A percentile compares a stretch with the other conserved stretches of the same genome.
phyloP scores from a whole-genome alignment of 441 rosid genomes.

The Euphorbia celastroides region DNA sequence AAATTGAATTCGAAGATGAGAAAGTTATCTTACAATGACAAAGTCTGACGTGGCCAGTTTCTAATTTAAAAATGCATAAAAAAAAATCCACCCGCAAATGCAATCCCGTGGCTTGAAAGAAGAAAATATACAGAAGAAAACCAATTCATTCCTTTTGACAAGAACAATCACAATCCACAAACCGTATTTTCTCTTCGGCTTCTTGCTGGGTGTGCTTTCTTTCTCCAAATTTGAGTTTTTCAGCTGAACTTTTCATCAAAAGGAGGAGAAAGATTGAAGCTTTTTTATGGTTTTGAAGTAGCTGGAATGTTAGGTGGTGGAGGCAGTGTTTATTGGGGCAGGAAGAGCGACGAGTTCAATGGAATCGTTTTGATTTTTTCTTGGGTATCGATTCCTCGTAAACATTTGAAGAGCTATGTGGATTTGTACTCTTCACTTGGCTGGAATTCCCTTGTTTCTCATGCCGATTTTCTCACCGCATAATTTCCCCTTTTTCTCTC shows the following conservation, averaged over 20 bases:
- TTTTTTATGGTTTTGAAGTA: neutral
- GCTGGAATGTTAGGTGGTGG: constrained; percentile 46
- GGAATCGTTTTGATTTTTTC: too few species aligned
- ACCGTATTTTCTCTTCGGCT: neutral
- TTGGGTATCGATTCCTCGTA: too few species aligned
- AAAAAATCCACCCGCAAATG: constrained; percentile 3
- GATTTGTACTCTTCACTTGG: constrained; percentile 76
- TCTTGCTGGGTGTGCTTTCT: neutral
- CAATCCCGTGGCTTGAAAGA: too few species aligned
- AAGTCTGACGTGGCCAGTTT: constrained; percentile 2
- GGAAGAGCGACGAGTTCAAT: too few species aligned
- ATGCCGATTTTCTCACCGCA: constrained; percentile 71
- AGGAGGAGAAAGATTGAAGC: neutral
- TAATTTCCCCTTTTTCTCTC: constrained; percentile 21
- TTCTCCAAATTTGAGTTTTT: neutral
- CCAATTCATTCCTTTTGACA: too few species aligned
- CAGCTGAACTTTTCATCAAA: neutral
- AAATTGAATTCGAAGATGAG: neutral
- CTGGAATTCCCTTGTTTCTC: constrained; percentile 82
- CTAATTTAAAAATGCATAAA: neutral
- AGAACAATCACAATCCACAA: constrained; percentile 2
- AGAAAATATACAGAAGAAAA: too few species aligned
- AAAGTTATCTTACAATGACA: neutral
- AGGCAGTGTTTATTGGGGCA: too few species aligned
- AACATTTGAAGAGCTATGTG: constrained; percentile 36